Percentiles rank a stretch among this genome's conserved stretches.
Conservation (phyloP, 2,329 filamentous ascomycete genomes). For the Arthrinium phaeospermum region DNA sequence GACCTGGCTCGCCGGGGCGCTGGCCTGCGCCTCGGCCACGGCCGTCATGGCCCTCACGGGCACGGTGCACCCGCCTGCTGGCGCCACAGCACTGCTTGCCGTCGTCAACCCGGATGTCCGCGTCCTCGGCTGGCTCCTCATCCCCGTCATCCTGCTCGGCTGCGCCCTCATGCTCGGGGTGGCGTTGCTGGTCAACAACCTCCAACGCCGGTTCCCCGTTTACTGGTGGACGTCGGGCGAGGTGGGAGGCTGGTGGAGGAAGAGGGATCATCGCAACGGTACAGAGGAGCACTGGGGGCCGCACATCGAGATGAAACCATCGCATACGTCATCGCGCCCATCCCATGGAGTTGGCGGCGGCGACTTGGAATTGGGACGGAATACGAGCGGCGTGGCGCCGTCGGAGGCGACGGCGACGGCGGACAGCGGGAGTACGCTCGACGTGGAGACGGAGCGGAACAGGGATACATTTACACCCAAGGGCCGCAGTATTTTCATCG, state of each 20-base stretch:
- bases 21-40: constrained; percentile 69
- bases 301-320: background rate
- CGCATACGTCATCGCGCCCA: background rate
- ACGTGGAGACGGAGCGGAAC: background rate
- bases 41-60: constrained; percentile 72
- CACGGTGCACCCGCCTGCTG: constrained; percentile 76
- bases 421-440: constrained; percentile 2
- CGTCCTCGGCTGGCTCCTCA: constrained; percentile 69
- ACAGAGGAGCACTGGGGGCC: background rate
- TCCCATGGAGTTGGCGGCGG: no score
- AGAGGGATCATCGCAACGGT: background rate
- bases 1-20: constrained; percentile 68
- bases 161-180: constrained; percentile 64
- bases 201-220: constrained; percentile 68
- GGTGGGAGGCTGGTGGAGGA: constrained; percentile 22
- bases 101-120: constrained; percentile 62
- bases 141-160: constrained; percentile 68
- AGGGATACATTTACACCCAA: background rate
- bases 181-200: constrained; percentile 72
- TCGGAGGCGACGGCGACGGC: background rate
- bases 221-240: constrained; percentile 71
- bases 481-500: constrained; percentile 4
- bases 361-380: background rate
- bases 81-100: constrained; percentile 74
- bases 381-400: background rate